Evolutionary conservation across 1,139 yeast species (phyloP).

Genomic region (Yamadazyma aaseri): DNA sequence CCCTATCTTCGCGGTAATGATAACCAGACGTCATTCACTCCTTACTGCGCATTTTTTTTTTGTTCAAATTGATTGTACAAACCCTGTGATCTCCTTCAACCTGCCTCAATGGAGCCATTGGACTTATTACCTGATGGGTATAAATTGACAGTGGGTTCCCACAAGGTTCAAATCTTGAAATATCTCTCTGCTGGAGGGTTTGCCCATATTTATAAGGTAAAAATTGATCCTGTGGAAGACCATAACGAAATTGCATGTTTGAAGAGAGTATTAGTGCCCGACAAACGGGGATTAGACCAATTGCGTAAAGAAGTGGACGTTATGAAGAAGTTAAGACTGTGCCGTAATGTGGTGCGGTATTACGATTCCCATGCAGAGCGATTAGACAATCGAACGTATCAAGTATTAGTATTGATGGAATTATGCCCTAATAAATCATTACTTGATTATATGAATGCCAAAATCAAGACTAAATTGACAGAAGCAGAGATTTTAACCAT

Average conservation of each 20-base stretch:
- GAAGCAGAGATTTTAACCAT: constrained; percentile 65
- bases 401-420: constrained; percentile 77
- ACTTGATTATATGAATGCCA: constrained; percentile 71
- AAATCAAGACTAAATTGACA: constrained; percentile 60
- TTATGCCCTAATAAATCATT: constrained; percentile 70
- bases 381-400: constrained; percentile 55
- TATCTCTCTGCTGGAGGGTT: constrained; percentile 51
- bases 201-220: constrained; percentile 59
- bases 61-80: background rate
- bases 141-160: constrained; percentile 43
- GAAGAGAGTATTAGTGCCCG: constrained; percentile 72
- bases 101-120: constrained; percentile 24
- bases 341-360: constrained; percentile 61
- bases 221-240: constrained; percentile 40
- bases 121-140: constrained; percentile 42
- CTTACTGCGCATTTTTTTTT: background rate
- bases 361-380: constrained; percentile 79
- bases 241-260: constrained; percentile 56
- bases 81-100: background rate
- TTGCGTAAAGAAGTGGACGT: constrained; percentile 77
- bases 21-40: no score
- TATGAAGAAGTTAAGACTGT: constrained; percentile 64
- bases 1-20: no score
- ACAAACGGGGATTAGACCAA: constrained; percentile 62
- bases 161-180: constrained; percentile 33